Conservation (phyloP, 345 rosid genomes). For the Pseudoturritis turrita region DNA sequence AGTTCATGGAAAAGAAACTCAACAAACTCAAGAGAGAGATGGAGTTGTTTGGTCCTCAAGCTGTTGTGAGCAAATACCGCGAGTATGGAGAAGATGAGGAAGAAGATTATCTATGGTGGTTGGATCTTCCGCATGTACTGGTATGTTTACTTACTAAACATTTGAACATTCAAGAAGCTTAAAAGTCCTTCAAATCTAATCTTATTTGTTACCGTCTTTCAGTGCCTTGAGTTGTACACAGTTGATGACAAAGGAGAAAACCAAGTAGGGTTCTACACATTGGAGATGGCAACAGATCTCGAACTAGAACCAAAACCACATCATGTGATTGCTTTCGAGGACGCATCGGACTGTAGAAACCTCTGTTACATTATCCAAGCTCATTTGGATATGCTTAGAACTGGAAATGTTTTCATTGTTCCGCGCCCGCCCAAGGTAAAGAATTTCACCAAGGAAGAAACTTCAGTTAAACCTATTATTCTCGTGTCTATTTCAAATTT, state of each 20-base stretch:
- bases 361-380: conserved; percentile 79
- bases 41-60: conserved; percentile 93
- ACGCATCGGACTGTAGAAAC: conserved; percentile 65
- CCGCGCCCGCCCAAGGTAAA: conserved; percentile 82
- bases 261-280: conserved; percentile 72
- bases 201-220: conserved; percentile 9
- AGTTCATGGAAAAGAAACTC: conserved; percentile 72
- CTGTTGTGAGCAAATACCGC: conserved; percentile 80
- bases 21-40: conserved; percentile 76
- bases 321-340: conserved; percentile 81
- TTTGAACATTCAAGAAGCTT: neutral
- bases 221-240: conserved; percentile 89
- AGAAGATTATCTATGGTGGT: conserved; percentile 93
- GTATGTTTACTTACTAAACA: conserved; percentile 38
- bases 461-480: neutral
- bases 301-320: conserved; percentile 83
- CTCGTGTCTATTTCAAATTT: neutral
- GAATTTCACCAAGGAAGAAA: neutral
- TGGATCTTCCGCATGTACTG: conserved; percentile 84
- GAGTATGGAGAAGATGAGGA: conserved; percentile 79
- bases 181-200: neutral
- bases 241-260: conserved; percentile 51
- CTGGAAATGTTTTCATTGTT: conserved; percentile 75
- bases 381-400: conserved; percentile 77
- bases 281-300: conserved; percentile 92